A percentile compares a stretch with the other conserved stretches of the same genome.
Conservation (phyloP, 352 stramenopile genomes). For the Elongisporangium prolatum region DNA sequence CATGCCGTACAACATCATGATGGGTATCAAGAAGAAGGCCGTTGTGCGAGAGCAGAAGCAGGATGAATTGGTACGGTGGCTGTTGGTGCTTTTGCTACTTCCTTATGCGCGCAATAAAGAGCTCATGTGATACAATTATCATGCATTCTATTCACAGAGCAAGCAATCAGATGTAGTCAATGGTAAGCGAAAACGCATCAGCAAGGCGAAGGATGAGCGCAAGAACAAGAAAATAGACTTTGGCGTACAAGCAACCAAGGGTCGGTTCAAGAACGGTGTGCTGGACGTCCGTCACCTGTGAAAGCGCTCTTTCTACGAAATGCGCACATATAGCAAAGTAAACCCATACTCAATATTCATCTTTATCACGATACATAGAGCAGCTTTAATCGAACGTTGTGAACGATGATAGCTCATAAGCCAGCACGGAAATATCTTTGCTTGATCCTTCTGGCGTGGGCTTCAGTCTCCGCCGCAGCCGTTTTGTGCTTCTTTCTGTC, state of each 20-base stretch:
- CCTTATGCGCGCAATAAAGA: too few species aligned
- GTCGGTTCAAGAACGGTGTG: conserved; percentile 69
- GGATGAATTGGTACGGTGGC: conserved; percentile 43
- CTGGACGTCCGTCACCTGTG: conserved; percentile 57
- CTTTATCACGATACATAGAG: neutral
- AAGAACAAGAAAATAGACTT: conserved; percentile 74
- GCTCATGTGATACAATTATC: neutral
- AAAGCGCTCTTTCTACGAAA: conserved; percentile 13
- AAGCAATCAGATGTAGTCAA: conserved; percentile 69
- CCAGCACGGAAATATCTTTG: neutral
- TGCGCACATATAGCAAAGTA: neutral
- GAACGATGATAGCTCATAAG: neutral
- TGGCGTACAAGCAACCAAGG: conserved; percentile 71
- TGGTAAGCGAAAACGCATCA: conserved; percentile 50
- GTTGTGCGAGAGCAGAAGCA: conserved; percentile 43
- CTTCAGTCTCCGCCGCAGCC: neutral
- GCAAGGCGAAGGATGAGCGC: conserved; percentile 36
- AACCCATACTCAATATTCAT: neutral
- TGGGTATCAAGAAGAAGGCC: conserved; percentile 64
- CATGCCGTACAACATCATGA: conserved; percentile 71
- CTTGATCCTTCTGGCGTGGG: neutral
- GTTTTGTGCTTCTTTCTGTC: neutral
- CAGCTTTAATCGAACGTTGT: neutral
- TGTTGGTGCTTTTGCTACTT: neutral
- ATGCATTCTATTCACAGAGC: conserved; percentile 22